phyloP scores from a whole-genome alignment of 2,329 filamentous ascomycete genomes.

The Zymoseptoria brevis region DNA sequence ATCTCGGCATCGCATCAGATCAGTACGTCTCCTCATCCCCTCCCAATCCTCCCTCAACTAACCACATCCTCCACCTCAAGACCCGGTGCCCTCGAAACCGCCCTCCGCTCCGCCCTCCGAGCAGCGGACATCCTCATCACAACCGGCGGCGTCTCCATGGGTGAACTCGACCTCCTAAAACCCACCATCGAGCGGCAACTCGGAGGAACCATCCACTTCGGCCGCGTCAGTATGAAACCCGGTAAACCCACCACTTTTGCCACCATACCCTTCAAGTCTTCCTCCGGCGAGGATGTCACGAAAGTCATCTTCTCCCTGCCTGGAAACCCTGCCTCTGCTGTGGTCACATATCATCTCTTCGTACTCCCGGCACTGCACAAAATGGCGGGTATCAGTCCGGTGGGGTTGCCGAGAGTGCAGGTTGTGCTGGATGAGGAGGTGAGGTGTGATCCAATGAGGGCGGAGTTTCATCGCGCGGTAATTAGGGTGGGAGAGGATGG shows the following conservation, averaged over 20 bases:
- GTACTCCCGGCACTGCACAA: conserved; percentile 80
- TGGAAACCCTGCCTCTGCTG: conserved; percentile 85
- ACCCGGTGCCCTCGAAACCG: conserved; percentile 64
- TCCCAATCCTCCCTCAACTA: neutral
- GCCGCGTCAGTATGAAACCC: conserved; percentile 93
- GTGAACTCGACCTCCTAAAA: conserved; percentile 91
- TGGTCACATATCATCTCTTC: conserved; percentile 91
- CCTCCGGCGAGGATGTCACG: conserved; percentile 47
- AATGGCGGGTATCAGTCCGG: conserved; percentile 58
- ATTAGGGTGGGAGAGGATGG: conserved; percentile 60
- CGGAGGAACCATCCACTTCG: conserved; percentile 91
- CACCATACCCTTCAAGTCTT: conserved; percentile 60
- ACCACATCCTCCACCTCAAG: conserved; percentile 29
- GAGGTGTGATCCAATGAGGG: conserved; percentile 61
- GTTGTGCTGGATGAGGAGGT: conserved; percentile 68
- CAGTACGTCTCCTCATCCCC: conserved; percentile 35
- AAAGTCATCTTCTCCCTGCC: conserved; percentile 84
- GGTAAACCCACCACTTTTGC: conserved; percentile 97
- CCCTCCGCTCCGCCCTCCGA: conserved; percentile 65
- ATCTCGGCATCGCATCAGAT: conserved; percentile 79
- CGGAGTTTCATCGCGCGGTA: conserved; percentile 84
- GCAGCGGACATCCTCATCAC: conserved; percentile 78
- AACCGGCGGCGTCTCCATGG: conserved; percentile 93
- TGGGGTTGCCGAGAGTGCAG: conserved; percentile 63
- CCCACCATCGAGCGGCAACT: conserved; percentile 87